Base-by-base conservation (phyloP, 1,284 basidiomycete genomes). In the Spongiforma sp. region DNA sequence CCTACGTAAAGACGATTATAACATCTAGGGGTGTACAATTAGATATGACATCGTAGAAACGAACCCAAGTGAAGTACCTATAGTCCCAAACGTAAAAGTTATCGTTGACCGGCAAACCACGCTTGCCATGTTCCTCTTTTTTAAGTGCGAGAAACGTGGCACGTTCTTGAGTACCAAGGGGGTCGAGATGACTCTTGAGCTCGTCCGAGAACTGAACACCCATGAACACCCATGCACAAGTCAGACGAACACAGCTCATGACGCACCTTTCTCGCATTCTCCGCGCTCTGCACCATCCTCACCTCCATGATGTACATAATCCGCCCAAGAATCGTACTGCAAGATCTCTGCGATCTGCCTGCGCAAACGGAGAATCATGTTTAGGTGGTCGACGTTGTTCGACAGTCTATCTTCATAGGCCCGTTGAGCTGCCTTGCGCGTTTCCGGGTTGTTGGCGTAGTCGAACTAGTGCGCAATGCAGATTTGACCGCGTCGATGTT, bases 251-350 rank as follows among this genome's bases (percentile, higher is more conserved):
- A 11, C 53, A 6, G 37, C 15, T 41, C 41, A 36, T 33, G 33
- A 69, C 82, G 75, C 3, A 90, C 87, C 56, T 83, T 82, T 55
- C 85, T 79, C 3, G 86, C 87, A 39, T 81, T 84, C 75, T 65
- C 67, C 7, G 69, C 76, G n/a, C 62, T 75, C 43, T 94, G 94
- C 66, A 91, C 87, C 93, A 95, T 94, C 80, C 94, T 94, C 61
- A 87, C 84, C 73, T 95, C 93, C 0, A 93, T 92, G 30, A 88
- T 77, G 73, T 89, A n/a, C n/a, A n/a, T n/a, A 94, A 74, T 93
- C 91, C 2, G 91, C 93, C 89, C 92, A 94, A 21, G 86, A 93
- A n/a, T 86, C 75, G 69, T 94, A 94, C 8, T 85, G 86, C 19
- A 95, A 80, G 6, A 94, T 71, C 32, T 79, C 78, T 1, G 90